Percentiles rank a stretch among this genome's conserved stretches.
phyloP scores from a whole-genome alignment of 768 basidiomycete genomes.

The Lactifluus piperatus region DNA sequence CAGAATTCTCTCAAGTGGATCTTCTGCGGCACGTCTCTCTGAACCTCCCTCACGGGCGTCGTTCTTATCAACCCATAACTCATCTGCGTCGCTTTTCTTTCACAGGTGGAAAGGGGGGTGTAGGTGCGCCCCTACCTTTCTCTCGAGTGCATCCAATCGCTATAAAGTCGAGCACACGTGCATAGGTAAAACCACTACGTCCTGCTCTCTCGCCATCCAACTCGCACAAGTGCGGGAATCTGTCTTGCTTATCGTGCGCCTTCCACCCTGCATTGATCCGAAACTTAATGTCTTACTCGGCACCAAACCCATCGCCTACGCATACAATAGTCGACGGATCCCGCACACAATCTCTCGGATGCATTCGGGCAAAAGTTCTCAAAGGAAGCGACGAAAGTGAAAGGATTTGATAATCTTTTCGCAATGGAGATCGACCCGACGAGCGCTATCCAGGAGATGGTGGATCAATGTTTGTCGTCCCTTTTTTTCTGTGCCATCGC shows the following conservation, averaged over 20 bases:
- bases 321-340: conserved; percentile 84
- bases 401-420: conserved; percentile 91
- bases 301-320: not conserved
- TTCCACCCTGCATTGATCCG: not conserved
- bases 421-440: conserved; percentile 99
- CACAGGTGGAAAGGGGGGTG: conserved; percentile 95
- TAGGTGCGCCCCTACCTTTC: conserved; percentile 48
- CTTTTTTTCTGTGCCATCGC: not conserved
- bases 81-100: not conserved
- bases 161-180: not conserved
- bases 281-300: not conserved
- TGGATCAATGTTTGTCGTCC: conserved; percentile 72
- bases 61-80: conserved; percentile 2
- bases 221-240: conserved; percentile 84
- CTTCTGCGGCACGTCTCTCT: conserved; percentile 73
- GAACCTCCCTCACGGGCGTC: conserved; percentile 12
- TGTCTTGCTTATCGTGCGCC: conserved; percentile 87
- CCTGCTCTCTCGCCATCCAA: conserved; percentile 96
- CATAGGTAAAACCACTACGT: conserved; percentile 94
- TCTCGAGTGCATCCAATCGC: not conserved
- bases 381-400: conserved; percentile 97
- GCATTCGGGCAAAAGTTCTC: conserved; percentile 99
- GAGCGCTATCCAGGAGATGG: conserved; percentile 97
- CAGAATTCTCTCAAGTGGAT: conserved; percentile 96
- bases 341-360: conserved; percentile 98